Conservation (phyloP, 495 filamentous ascomycete genomes). For the Annulohypoxylon bovei region DNA sequence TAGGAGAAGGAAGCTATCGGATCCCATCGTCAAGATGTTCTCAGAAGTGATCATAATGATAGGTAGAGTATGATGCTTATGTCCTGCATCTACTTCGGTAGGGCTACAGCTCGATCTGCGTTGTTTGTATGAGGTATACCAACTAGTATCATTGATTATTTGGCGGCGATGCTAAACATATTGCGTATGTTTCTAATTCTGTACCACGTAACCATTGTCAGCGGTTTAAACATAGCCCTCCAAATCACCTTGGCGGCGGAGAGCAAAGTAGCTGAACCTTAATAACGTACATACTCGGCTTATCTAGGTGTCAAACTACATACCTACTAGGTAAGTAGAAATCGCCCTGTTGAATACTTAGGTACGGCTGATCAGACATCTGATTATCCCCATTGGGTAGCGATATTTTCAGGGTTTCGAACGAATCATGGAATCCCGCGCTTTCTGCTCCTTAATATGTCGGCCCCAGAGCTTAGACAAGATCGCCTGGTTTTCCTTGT, state of each 20-base stretch:
- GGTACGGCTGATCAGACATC: not conserved
- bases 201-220: not conserved
- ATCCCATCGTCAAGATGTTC: not conserved
- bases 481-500: not conserved
- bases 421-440: slow-evolving; percentile 11
- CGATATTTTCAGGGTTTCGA: not conserved
- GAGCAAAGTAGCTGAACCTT: not conserved
- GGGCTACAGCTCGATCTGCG: not conserved
- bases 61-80: not conserved
- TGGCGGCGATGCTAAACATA: not conserved
- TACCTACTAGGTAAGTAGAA: too few species aligned
- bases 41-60: not conserved
- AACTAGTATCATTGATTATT: too few species aligned
- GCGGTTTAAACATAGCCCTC: not conserved
- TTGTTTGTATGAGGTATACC: too few species aligned
- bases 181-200: slow-evolving; percentile 3
- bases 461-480: not conserved
- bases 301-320: not conserved
- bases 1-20: not conserved
- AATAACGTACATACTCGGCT: not conserved
- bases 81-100: not conserved
- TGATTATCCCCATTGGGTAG: not conserved
- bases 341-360: not conserved
- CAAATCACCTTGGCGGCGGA: not conserved
- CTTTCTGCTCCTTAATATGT: not conserved